Evolutionary conservation across 345 rosid species (phyloP), one percentile per base, ranked within the genome.

Genomic region (Ceriops decandra): DNA sequence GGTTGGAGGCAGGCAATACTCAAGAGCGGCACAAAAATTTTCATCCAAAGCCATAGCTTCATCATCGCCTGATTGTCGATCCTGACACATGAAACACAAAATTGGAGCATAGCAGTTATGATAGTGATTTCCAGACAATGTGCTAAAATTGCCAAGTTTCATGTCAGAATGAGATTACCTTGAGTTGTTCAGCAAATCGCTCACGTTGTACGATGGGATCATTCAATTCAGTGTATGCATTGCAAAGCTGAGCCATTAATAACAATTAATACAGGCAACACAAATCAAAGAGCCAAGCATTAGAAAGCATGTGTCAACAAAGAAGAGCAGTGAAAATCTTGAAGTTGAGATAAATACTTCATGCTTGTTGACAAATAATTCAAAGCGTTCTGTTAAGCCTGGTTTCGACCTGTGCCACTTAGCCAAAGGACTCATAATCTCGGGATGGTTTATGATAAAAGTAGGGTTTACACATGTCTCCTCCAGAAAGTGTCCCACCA

Each of bases 41-140:
- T 95, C 99, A 77, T 95, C 99, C 62, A 87, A 59, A 62, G 96
- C 96, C 98, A 95, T 95, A 2, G 99, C 99, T 82, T 95, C 99
- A 64, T 91, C 99, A 68, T 95, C 99, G 38, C 99, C 99, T 2
- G 90, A 95, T 60, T 95, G 93, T 57, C 98, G 77, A 74, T 91
- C 98, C 91, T 91, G 77, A 63, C 17, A 72, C 56, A 28, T 5
- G 57, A 60, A 62, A 30, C 42, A 15, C 56, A 11, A 24, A 32
- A 10, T 1, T 0, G 15, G 17, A 13, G 17, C 49, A 5, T 56
- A 26, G 24, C 6, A 24, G 31, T 9, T 21, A 17, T 54, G 42
- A 65, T 47, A 56, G 11, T 9, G 36, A 46, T 51, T 38, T 47
- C 19, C 16, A 63, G 1, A 36, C 17, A 47, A 28, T 10, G 19